Evolutionary conservation across 2,329 filamentous ascomycete species (phyloP).

Genomic region (Epichloe elymi): DNA sequence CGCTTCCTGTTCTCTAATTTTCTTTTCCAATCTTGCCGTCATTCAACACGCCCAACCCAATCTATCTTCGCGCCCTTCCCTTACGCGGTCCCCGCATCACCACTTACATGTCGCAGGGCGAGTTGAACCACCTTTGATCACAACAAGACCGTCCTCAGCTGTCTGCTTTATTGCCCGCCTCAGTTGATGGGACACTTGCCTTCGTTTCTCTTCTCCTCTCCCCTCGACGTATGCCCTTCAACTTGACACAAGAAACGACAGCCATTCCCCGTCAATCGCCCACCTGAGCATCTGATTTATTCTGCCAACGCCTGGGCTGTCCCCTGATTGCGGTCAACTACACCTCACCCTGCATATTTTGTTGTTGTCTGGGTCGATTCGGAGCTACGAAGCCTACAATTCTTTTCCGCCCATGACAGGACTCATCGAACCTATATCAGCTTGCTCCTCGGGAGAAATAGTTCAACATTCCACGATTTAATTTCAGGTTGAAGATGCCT

Average conservation of each 20-base stretch:
- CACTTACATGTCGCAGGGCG: conserved; percentile 8
- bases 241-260: background rate
- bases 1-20: background rate
- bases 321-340: background rate
- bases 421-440: background rate
- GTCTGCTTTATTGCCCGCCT: conserved; percentile 1
- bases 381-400: background rate
- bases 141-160: background rate
- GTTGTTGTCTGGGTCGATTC: background rate
- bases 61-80: background rate
- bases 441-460: background rate
- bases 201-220: background rate
- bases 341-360: background rate
- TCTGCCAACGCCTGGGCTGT: background rate
- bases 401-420: background rate
- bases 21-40: background rate
- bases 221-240: background rate
- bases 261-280: too few relatives aligned
- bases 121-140: conserved; percentile 3
- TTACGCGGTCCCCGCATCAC: conserved; percentile 3
- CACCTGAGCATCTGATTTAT: background rate
- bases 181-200: background rate
- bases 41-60: background rate
- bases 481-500: conserved; percentile 30
- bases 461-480: background rate